Base-by-base conservation (phyloP, 768 basidiomycete species). In the Mycena haematopus region DNA sequence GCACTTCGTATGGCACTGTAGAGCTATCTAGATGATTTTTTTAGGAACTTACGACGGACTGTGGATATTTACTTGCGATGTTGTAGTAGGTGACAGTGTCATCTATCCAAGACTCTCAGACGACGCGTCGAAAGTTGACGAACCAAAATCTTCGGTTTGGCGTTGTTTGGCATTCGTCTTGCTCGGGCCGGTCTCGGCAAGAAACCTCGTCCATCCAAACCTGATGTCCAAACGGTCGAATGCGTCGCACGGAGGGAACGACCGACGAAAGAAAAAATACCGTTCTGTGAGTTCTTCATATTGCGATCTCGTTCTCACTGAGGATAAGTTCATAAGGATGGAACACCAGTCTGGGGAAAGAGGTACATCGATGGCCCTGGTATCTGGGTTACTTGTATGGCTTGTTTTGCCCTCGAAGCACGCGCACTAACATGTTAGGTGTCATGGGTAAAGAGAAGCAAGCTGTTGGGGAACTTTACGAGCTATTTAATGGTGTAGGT, bases 371-470 rank as follows among this genome's bases (percentile, higher is more conserved):
- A 91, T 62, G 93, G 93, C 10, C 93, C 93, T 21, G 92, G 93
- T 19, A 77, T 95, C 21, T 95, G 93, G 92, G 90, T 86, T 11
- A 92, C 88, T 69, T 94, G 91, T 80, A 70, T 69, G 81, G 29
- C 29, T 31, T 31, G 29, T 31, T 31, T 31, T 9, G 29, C 29
- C 6, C 19, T 38, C 8, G 14, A 19, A 8, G 21, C 5, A 25
- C 46, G 22, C 17, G 11, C 50, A 6, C 2, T n/a, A 1, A 24
- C 22, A 44, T 31, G 24, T 10, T 38, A 85, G 84, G 84, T 68
- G 83, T 92, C 31, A 92, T 89, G 72, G 93, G 93, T 21, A 94
- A 89, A 67, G 93, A 95, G 73, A 89, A 84, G 65, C 88, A 88
- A 69, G 83, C 90, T 0, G 84, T 92, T 5, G 86, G 88, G 38